Percentiles rank a stretch among this genome's conserved stretches.
Conservation (phyloP, 2,329 filamentous ascomycete species). For the Alternaria arborescens region DNA sequence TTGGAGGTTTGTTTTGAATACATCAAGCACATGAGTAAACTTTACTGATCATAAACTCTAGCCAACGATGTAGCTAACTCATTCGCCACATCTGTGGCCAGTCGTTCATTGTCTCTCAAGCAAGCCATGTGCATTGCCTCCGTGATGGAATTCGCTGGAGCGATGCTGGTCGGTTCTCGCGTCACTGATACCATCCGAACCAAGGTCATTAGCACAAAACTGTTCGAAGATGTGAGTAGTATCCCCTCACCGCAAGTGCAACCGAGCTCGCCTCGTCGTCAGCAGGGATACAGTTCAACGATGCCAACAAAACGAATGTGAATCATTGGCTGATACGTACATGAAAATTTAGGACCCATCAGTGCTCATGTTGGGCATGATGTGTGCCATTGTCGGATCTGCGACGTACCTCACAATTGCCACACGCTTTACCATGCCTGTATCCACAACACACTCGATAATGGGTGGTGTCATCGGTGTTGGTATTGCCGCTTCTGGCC, state of each 20-base stretch:
- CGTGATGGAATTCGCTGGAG: conserved; percentile 57
- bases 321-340: not conserved
- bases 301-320: not conserved
- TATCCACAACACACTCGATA: conserved; percentile 63
- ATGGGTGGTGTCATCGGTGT: conserved; percentile 55
- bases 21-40: conserved; percentile 29
- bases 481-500: conserved; percentile 62
- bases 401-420: conserved; percentile 63
- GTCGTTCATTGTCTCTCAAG: conserved; percentile 58
- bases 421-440: conserved; percentile 61
- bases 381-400: conserved; percentile 62
- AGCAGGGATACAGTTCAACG: too few relatives aligned
- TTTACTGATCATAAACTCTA: not conserved
- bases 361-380: conserved; percentile 64
- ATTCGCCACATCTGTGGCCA: conserved; percentile 59
- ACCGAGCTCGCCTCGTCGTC: too few relatives aligned
- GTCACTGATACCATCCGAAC: conserved; percentile 59
- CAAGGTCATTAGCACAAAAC: conserved; percentile 56
- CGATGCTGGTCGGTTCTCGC: conserved; percentile 52
- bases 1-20: conserved; percentile 54
- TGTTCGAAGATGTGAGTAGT: conserved; percentile 47
- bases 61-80: conserved; percentile 63
- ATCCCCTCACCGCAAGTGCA: too few relatives aligned
- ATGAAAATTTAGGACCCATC: conserved; percentile 46
- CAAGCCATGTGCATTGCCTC: conserved; percentile 57